Conservation (phyloP, 129 eudicot species). For the Artemisia tridentata region DNA sequence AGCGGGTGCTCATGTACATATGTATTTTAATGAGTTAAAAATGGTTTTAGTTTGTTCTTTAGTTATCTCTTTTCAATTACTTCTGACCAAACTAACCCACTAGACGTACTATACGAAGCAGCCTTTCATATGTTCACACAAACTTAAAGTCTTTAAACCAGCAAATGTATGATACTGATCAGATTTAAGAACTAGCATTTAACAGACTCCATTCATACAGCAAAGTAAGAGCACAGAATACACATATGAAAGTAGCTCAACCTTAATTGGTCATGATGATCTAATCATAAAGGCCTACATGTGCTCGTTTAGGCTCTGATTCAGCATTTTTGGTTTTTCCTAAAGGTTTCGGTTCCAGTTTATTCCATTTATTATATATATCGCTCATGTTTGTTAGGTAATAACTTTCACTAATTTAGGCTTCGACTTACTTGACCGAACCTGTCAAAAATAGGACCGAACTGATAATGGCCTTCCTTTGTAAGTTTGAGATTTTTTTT, state of each 20-base stretch:
- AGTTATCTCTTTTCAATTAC: neutral
- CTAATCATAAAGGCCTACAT: no score
- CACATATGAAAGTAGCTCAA: neutral
- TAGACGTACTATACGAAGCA: neutral
- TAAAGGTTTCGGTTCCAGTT: no score
- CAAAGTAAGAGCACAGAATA: neutral
- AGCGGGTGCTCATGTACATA: conserved; percentile 18
- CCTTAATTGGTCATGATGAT: no score
- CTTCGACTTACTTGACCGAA: no score
- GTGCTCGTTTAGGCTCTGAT: no score
- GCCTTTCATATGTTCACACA: neutral
- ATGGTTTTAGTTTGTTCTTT: conserved; percentile 2
- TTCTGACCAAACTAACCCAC: neutral
- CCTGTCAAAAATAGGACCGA: no score
- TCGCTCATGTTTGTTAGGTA: no score
- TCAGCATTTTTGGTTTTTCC: no score
- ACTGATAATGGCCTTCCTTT: no score
- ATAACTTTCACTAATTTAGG: no score
- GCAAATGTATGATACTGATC: neutral
- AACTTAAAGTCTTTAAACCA: neutral
- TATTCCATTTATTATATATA: no score
- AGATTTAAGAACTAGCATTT: neutral
- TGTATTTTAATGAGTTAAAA: neutral
- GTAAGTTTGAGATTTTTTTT: no score
- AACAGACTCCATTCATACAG: neutral